These are phyloP conservation scores for Vitis cinerea DNA, from an alignment of 164 flowering plant genomes.

Conservation along the genomic window DNA sequence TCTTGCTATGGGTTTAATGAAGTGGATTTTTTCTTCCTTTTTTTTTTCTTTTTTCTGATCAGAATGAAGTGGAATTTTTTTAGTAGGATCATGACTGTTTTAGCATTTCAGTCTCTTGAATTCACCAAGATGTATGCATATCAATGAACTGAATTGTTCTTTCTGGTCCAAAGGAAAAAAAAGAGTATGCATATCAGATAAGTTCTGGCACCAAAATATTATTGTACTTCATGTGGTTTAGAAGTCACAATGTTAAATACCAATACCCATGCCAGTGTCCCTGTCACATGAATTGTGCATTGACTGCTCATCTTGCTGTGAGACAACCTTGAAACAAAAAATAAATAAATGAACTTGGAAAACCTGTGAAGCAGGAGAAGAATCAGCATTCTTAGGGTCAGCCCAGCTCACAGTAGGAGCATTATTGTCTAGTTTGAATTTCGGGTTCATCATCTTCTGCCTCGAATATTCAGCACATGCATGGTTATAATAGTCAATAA, in stretches of 20 bases:
- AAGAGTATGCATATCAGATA: neutral
- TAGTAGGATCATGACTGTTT: too few relatives aligned
- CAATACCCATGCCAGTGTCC: neutral
- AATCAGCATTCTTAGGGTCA: slow-evolving; percentile 68
- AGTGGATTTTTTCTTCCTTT: too few relatives aligned
- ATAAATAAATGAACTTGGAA: neutral
- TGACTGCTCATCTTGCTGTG: too few relatives aligned
- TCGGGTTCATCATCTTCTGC: slow-evolving; percentile 68
- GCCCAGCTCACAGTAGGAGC: slow-evolving; percentile 95
- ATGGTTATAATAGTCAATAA: slow-evolving; percentile 80
- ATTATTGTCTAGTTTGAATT: slow-evolving; percentile 69
- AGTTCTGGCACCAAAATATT: neutral
- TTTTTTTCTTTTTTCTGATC: too few relatives aligned
- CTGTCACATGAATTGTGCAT: neutral
- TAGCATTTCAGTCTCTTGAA: too few relatives aligned
- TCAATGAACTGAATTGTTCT: too few relatives aligned
- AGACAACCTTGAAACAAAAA: too few relatives aligned
- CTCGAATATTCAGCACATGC: slow-evolving; percentile 92
- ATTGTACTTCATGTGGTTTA: neutral
- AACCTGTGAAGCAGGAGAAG: slow-evolving; percentile 70
- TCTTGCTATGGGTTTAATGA: neutral
- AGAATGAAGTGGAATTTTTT: neutral
- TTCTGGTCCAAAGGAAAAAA: neutral
- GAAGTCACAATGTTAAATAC: neutral
- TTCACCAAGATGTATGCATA: too few relatives aligned